Base-by-base conservation (phyloP, 1,284 basidiomycete species). In the Ustilago shanxiensis region DNA sequence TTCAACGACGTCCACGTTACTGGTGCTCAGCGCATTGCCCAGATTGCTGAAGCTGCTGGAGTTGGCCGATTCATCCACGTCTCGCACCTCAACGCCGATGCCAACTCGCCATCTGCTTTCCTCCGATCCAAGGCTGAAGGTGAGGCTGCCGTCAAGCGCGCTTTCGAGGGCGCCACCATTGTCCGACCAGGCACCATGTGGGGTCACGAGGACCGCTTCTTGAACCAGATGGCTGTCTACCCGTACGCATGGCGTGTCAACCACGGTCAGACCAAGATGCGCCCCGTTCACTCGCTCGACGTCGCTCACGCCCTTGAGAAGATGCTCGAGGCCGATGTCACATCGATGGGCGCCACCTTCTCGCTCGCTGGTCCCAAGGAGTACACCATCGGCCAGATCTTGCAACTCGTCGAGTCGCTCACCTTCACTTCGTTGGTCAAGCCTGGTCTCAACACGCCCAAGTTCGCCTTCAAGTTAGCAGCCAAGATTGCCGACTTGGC, bases 171-270 rank as follows among this genome's bases (percentile, higher is more conserved):
- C 50, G 95, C 95, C 31, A 98, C 94, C 35, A 94, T 99, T 82
- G 90, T 98, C 66, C 89, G 95, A 66, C 97, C 97, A 47, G 91
- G 90, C 7, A 87, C 89, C 39, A 91, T 98, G 91, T 99, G 89
- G 87, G 96, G 96, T 16, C 91, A 93, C 84, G 97, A 99, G 88
- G 96, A 99, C 88, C 94, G 93, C 86, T 88, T 99, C 62, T 87
- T 99, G 83, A 97, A 94, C 87, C 95, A 93, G 86, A 93, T 98
- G 87, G 93, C 94, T 55, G 94, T 90, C 80, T 96, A 92, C 90
- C 93, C 96, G n/a, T 92, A 94, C 77, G 93, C 93, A 89, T 98
- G 92, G 94, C 93, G 93, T 86, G 90, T 98, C 76, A 99, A 98
- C 89, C 87, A 92, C 81, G 93, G 91, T 56, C 88, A 92, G 86